These are phyloP conservation scores for Posidonia australis DNA, from an alignment of 106 monocot species.

Conservation along the genomic window DNA sequence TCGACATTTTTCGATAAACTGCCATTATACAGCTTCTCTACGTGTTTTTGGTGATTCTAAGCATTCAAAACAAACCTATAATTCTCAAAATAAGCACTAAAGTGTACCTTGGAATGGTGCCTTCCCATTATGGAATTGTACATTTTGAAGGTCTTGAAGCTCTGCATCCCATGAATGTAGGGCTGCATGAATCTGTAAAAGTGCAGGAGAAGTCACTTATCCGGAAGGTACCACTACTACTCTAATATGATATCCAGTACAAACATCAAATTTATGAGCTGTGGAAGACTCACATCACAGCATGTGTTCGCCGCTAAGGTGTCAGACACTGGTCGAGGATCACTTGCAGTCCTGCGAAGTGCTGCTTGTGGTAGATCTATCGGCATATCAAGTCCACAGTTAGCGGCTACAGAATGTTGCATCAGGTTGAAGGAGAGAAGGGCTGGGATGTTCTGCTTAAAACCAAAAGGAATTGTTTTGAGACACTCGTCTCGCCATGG, in stretches of 20 bases:
- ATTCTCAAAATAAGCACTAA: no score
- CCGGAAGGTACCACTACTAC: no score
- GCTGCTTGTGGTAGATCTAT: not conserved
- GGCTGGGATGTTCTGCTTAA: constrained; percentile 1
- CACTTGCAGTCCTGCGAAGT: no score
- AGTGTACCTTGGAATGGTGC: constrained; percentile 1
- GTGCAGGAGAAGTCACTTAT: no score
- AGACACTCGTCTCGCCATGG: not conserved
- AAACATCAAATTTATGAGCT: no score
- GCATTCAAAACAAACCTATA: no score
- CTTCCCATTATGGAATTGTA: not conserved
- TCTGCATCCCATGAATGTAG: constrained; percentile 2
- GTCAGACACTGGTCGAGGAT: not conserved
- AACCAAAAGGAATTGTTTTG: not conserved
- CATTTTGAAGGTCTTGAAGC: constrained; percentile 4
- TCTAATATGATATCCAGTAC: no score
- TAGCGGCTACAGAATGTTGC: not conserved
- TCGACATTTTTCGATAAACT: no score
- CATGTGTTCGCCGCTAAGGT: constrained; percentile 2
- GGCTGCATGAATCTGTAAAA: not conserved
- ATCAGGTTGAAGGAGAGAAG: not conserved
- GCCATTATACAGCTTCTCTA: no score
- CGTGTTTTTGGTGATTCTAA: no score
- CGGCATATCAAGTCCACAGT: not conserved
- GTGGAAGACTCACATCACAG: constrained; percentile 4